A percentile compares a stretch with the other conserved stretches of the same genome.
Conservation (phyloP, 257 asterid genomes). For the Ocimum tenuiflorum region DNA sequence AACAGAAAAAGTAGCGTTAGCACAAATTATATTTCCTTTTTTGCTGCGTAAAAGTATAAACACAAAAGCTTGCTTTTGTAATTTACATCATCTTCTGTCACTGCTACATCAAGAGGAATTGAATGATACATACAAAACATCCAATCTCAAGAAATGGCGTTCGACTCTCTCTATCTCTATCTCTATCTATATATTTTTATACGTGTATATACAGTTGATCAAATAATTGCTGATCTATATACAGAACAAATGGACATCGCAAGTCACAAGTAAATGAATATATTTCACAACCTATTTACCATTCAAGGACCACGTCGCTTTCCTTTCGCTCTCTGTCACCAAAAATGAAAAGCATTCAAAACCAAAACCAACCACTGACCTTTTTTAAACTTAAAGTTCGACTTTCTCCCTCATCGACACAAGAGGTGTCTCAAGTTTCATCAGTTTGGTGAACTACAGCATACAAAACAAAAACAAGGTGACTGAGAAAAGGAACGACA, state of each 20-base stretch:
- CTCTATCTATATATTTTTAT: neutral
- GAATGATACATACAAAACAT: constrained; percentile 8
- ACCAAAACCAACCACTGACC: constrained; percentile 25
- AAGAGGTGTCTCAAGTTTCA: constrained; percentile 54
- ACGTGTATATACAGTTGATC: constrained; percentile 16
- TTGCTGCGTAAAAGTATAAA: no score
- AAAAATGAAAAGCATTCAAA: constrained; percentile 8
- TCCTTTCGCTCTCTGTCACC: constrained; percentile 20
- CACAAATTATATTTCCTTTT: neutral
- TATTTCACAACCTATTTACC: constrained; percentile 1
- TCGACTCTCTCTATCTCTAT: neutral
- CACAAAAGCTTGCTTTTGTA: no score
- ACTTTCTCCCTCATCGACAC: constrained; percentile 33
- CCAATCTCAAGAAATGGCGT: constrained; percentile 1
- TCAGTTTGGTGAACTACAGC: constrained; percentile 74
- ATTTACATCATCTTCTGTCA: neutral
- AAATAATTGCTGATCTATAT: neutral
- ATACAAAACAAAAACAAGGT: constrained; percentile 1
- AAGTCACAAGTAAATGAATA: neutral
- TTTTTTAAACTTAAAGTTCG: constrained; percentile 23
- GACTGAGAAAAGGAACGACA: neutral
- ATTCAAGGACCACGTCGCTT: constrained; percentile 6
- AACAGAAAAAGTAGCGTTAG: neutral
- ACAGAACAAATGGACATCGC: constrained; percentile 8
- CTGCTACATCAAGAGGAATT: constrained; percentile 1